Base-by-base conservation (phyloP, 176 grass and related monocot species). In the Neostapfia colusana region DNA sequence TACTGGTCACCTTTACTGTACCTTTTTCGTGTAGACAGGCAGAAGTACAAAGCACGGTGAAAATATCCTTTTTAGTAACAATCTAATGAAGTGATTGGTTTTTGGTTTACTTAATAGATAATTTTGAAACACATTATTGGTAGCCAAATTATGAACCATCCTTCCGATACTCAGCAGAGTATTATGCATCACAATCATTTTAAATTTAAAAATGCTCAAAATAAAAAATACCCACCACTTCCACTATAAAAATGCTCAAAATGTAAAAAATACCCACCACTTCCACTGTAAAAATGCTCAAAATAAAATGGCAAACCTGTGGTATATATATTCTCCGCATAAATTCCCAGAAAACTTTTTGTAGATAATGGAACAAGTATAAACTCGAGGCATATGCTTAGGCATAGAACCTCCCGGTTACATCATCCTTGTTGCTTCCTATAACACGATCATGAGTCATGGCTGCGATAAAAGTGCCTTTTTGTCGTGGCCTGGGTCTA, bases 401-500 rank as follows among this genome's bases (percentile, higher is more conserved):
- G 60, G 35, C 69, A 27, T 31, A 3, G 71, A 56, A 34, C 51
- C 12, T 17, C 8, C 57, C 38, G 8, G 25, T 48, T 65, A 17
- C 79, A 66, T 86, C 72, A 76, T 48, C 48, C 27, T 41, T 38
- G 1, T 3, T 39, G 37, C 36, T 73, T 74, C 70, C 21, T 51
- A 3, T 12, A 57, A 50, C 53, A 49, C 51, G 9, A 76, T 61
- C 35, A 20, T 31, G 31, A 31, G 25, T 5, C 31, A 43, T 74
- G 50, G 18, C n/a, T 36, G 7, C 74, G 50, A 79, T 83, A 83
- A 88, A 88, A 83, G 85, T 55, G n/a, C 35, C 16, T 63, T 53
- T 73, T 88, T 74, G 85, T 88, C 74, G 68, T 8, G 49, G 23
- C 53, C 6, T 67, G 41, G 61, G 69, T 68, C 41, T 8, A 48